Conservation (phyloP, 176 grass and related monocot genomes). For the Oryza meyeriana region DNA sequence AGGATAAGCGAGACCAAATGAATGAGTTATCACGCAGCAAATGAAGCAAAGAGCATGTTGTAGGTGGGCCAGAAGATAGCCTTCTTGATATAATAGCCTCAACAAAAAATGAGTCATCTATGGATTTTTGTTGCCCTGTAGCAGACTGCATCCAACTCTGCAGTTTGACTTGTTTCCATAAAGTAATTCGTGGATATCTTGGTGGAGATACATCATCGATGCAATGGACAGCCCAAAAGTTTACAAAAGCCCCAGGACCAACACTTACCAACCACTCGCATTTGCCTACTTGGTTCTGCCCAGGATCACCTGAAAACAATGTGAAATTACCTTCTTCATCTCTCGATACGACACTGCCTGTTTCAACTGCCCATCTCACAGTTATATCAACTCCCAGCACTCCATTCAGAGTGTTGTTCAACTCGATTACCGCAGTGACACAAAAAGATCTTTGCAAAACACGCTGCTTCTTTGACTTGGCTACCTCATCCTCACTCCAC, state of each 20-base stretch:
- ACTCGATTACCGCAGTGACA: constrained; percentile 72
- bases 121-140: constrained; percentile 28
- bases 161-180: constrained; percentile 68
- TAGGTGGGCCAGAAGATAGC: constrained; percentile 59
- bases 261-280: constrained; percentile 85
- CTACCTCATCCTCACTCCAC: constrained; percentile 65
- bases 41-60: constrained; percentile 75
- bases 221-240: constrained; percentile 84
- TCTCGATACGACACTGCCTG: constrained; percentile 40
- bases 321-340: constrained; percentile 44
- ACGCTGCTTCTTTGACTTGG: constrained; percentile 42
- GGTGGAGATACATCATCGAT: constrained; percentile 78
- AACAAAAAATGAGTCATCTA: constrained; percentile 48
- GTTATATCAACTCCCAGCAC: constrained; percentile 63
- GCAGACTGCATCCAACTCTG: constrained; percentile 21
- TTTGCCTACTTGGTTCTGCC: constrained; percentile 52
- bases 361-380: constrained; percentile 78
- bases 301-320: constrained; percentile 51
- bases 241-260: constrained; percentile 54
- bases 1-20: constrained; percentile 45
- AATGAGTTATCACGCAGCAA: constrained; percentile 60
- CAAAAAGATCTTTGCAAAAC: constrained; percentile 55
- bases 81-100: constrained; percentile 62
- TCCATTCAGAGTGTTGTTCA: constrained; percentile 73
- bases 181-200: constrained; percentile 73